Base-by-base conservation (phyloP, 1,284 basidiomycete species). In the Tremellales sp. region DNA sequence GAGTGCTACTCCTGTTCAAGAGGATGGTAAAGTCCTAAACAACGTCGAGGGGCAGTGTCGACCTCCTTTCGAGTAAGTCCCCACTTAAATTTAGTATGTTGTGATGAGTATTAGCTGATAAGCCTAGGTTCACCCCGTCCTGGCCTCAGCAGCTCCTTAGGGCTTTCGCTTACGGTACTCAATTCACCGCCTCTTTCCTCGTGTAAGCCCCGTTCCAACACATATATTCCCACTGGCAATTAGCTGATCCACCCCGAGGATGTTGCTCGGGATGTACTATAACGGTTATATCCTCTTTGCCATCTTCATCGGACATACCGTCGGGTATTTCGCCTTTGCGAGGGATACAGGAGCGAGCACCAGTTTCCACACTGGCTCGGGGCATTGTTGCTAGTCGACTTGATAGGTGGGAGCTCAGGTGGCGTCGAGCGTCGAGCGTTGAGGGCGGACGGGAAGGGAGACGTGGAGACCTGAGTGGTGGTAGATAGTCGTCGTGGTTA, bases 231-330 rank as follows among this genome's bases (percentile, higher is more conserved):
- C 33, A 36, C 33, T 36, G 29, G 15, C 29, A 31, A 31, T 8
- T 8, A 8, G 29, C 27, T 39, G 27, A 25, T 17, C 19, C 15
- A 36, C 13, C 5, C 6, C 2, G 27, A 65, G 61, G 25, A 72
- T 73, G 72, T 53, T 74, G 2, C 58, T 76, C 40, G 75, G 68
- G 13, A 76, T 76, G 75, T 75, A 72, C 64, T 76, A 64, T 63
- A 76, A 76, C 58, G 70, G 64, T 13, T 65, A 56, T 51, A 61
- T 73, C 44, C 61, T 74, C 22, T 66, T 74, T 43, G 67, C 63
- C 42, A 74, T 74, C 56, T 72, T 74, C 61, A 42, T 72, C 45
- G 68, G 70, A 7, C 68, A 70, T 43, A 68, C 65, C 3, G 40
- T 60, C 26, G 67, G 68, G 4, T 70, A 65, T 52, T 51, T 70